phyloP scores from a whole-genome alignment of 345 rosid genomes.

The Aquilaria sinensis region DNA sequence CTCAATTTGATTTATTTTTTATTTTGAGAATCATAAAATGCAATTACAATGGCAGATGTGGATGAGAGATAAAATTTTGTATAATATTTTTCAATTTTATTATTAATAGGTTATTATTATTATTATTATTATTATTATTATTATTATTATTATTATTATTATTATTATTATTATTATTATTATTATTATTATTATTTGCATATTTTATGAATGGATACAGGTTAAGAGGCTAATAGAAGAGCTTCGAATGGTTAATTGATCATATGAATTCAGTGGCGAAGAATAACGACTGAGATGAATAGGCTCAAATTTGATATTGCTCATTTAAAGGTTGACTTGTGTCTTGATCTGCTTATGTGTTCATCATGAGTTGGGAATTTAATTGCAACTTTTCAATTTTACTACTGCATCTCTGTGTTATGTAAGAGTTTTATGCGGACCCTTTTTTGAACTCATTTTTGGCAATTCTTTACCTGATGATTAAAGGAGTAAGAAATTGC shows the following conservation, averaged over 20 bases:
- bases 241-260: constrained; percentile 73
- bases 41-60: too few relatives aligned
- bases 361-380: neutral
- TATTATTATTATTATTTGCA: too few relatives aligned
- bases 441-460: too few relatives aligned
- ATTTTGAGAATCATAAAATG: too few relatives aligned
- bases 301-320: constrained; percentile 86
- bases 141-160: too few relatives aligned
- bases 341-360: neutral
- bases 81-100: neutral
- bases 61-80: neutral
- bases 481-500: too few relatives aligned
- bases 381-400: neutral
- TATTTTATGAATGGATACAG: constrained; percentile 31
- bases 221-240: constrained; percentile 95
- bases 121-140: neutral
- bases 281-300: constrained; percentile 98
- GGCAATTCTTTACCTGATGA: too few relatives aligned
- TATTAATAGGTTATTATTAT: neutral
- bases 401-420: too few relatives aligned
- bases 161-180: too few relatives aligned
- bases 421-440: too few relatives aligned
- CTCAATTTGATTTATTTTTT: constrained; percentile 23
- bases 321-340: constrained; percentile 81
- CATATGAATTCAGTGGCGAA: constrained; percentile 41